Conservation (phyloP, 345 rosid genomes). For the Acer saccharum region DNA sequence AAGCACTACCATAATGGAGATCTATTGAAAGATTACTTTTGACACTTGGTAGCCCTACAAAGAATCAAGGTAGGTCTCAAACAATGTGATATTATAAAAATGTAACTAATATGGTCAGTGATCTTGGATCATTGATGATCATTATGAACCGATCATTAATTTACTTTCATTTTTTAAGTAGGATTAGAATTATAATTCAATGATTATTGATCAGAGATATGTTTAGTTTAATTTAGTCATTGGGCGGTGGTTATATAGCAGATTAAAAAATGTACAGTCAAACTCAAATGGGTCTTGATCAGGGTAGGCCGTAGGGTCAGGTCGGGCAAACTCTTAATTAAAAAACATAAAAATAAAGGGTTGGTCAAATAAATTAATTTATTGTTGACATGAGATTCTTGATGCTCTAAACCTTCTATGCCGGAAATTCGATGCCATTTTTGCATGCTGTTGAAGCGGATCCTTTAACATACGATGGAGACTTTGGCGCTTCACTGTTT, state of each 20-base stretch:
- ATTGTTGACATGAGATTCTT: slow-evolving; percentile 10
- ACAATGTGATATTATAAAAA: neutral
- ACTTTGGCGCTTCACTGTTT: neutral
- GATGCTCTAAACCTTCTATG: neutral
- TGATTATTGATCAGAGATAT: slow-evolving; percentile 28
- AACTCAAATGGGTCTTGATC: slow-evolving; percentile 6
- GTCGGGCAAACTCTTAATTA: neutral
- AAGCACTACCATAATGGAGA: slow-evolving; percentile 4
- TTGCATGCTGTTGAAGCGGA: neutral
- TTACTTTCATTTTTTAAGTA: neutral
- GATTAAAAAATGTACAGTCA: slow-evolving; percentile 13
- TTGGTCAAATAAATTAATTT: no score
- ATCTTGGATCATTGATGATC: neutral
- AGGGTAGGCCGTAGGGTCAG: neutral
- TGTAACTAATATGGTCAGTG: neutral
- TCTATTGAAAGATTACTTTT: slow-evolving; percentile 27
- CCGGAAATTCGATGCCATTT: slow-evolving; percentile 1
- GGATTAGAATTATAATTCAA: slow-evolving; percentile 23
- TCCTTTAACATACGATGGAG: neutral
- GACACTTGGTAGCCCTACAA: slow-evolving; percentile 31
- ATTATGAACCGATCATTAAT: slow-evolving; percentile 18
- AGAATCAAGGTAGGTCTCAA: slow-evolving; percentile 12
- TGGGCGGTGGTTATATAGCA: slow-evolving; percentile 24
- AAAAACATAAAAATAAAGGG: neutral
- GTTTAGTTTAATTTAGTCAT: slow-evolving; percentile 5